Evolutionary conservation across 2,329 filamentous ascomycete species (phyloP), one percentile per base, ranked within the genome.

Genomic region (Cylindrodendrum hubeiense): DNA sequence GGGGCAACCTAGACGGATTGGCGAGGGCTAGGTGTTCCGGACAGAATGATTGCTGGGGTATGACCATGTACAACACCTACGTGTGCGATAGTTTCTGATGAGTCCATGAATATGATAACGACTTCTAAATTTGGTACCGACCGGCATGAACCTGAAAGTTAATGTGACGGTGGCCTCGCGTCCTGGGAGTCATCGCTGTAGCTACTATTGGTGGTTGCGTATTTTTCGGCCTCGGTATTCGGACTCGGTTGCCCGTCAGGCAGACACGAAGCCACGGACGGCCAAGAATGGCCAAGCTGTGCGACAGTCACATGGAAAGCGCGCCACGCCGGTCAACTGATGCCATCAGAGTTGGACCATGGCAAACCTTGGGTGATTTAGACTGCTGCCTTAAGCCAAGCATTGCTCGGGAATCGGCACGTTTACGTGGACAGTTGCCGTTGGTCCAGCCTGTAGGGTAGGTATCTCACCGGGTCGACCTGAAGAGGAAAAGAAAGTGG

Each of bases 71-170:
- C 59, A 68, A 71, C 60, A 70, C 47, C 43, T 53, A 56, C 65
- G 41, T 59, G 34, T 67, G 26, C 52, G 60, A 57, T 65, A 72
- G n/a, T 58, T 56, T 60, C n/a, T 71, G 52, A 74, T 58, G 71
- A 74, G 68, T 62, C 60, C 60, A 74, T 68, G 71, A 73, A 60
- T 47, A 55, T 61, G 26, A 60, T 47, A 51, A 57, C 50, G 51
- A 64, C 19, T 44, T 68, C 54, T 56, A 62, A 55, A 60, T 47
- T 53, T 67, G 56, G 62, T 26, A 49, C 52, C 34, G 39, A 49
- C 46, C 9, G 49, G 24, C 26, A 26, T 19, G 22, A 55, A 53
- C 50, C 53, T 15, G 15, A 50, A 44, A 51, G 28, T 13, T 50
- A 30, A 43, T 58, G 44, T 15, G 22, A 22, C 10, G n/a, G 12